Conservation (phyloP, 2,329 filamentous ascomycete species). For the Claviceps humidiphila region DNA sequence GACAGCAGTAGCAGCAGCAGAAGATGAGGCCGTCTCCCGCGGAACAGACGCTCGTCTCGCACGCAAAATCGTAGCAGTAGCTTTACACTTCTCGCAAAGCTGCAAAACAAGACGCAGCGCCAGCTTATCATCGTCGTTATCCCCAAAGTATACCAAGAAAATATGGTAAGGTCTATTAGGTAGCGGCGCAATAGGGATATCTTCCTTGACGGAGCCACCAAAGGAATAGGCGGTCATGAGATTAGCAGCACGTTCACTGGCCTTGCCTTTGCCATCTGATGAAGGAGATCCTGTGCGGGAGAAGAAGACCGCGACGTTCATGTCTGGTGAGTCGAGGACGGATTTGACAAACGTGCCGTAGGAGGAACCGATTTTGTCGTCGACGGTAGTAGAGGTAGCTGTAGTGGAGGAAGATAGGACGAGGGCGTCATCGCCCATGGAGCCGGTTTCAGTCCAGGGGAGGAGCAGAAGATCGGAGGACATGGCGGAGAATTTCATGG, state of each 20-base stretch:
- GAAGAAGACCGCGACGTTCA: constrained; percentile 70
- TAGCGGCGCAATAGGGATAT: constrained; percentile 43
- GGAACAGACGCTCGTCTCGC: constrained; percentile 1
- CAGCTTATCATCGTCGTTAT: constrained; percentile 60
- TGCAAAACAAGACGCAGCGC: constrained; percentile 75
- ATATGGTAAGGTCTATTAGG: constrained; percentile 65
- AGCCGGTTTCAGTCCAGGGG: constrained; percentile 79
- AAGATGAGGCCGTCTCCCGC: not conserved
- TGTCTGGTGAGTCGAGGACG: constrained; percentile 49
- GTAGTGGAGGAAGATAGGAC: constrained; percentile 10
- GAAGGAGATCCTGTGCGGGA: constrained; percentile 38
- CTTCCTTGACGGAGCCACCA: constrained; percentile 35
- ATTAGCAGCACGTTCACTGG: constrained; percentile 19
- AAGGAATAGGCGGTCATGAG: constrained; percentile 44
- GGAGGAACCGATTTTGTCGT: constrained; percentile 26
- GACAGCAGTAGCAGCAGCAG: not conserved
- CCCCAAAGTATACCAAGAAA: constrained; percentile 78
- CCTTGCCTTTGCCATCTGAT: constrained; percentile 20
- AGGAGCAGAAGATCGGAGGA: constrained; percentile 64
- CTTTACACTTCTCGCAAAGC: constrained; percentile 62
- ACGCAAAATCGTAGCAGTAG: constrained; percentile 62
- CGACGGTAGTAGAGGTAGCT: constrained; percentile 10
- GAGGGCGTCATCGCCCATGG: constrained; percentile 52
- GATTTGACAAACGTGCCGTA: constrained; percentile 65
- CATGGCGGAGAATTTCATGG: constrained; percentile 55